Evolutionary conservation across 768 basidiomycete species (phyloP), one percentile per base, ranked within the genome.

Genomic region (Steccherinum ochraceum): DNA sequence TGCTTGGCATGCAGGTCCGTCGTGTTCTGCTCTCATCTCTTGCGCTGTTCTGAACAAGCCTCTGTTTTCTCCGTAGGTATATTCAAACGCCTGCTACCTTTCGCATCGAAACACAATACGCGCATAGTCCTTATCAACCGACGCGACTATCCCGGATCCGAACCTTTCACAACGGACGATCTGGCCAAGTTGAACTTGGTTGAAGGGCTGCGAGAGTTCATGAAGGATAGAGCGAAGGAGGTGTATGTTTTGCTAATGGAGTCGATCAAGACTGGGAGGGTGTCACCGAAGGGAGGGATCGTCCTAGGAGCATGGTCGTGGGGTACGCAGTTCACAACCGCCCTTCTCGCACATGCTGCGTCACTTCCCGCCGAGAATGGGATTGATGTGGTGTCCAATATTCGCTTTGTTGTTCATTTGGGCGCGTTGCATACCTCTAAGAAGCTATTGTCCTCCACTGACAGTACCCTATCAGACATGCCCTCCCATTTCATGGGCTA

Each of bases 101-200:
- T 51, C 24, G 60, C 65, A 1, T 40, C 49, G 4, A 19, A 50
- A 23, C 44, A 54, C 24, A 57, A 58, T 18, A 43, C 64, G 1
- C 61, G 65, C 4, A 52, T 66, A 11, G 53, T 66, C 4, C 7
- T 55, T 1, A 24, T 62, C 51, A 66, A 59, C 48, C 30, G 55
- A 5, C 60, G 62, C 12, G 62, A 57, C 24, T 66, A 64, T 27
- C 60, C 57, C 30, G 30, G 16, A 16, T 2, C n/a, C n/a, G n/a
- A n/a, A n/a, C n/a, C n/a, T n/a, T n/a, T n/a, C n/a, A n/a, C n/a
- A n/a, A n/a, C n/a, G n/a, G n/a, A n/a, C n/a, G n/a, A n/a, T n/a
- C n/a, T n/a, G n/a, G n/a, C n/a, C n/a, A n/a, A n/a, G n/a, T n/a
- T n/a, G n/a, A n/a, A n/a, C n/a, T n/a, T n/a, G n/a, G 16, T 35